Percentiles rank a stretch among this genome's conserved stretches.
phyloP scores from a whole-genome alignment of 176 grass and related monocot species.

The Juncus inflexus region DNA sequence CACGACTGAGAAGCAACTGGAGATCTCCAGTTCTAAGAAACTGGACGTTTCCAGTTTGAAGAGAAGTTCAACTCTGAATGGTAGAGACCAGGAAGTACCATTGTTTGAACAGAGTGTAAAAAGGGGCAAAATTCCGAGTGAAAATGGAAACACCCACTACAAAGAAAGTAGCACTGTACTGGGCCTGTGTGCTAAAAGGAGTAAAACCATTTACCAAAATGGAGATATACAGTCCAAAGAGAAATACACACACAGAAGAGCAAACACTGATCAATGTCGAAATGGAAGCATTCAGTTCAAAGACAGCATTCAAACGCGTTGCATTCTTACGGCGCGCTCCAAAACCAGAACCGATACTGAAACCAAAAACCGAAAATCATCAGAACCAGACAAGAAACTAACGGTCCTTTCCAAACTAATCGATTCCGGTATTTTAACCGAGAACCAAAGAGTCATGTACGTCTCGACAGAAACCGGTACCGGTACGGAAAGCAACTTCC shows the following conservation, averaged over 20 bases:
- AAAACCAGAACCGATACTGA: background rate
- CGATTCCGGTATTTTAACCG: slow-evolving; percentile 39
- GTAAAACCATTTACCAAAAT: slow-evolving; percentile 16
- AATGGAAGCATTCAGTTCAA: slow-evolving; percentile 15
- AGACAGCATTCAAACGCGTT: slow-evolving; percentile 1
- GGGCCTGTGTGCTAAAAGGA: background rate
- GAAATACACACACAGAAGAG: too few species aligned
- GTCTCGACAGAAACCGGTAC: slow-evolving; percentile 29
- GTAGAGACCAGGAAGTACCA: too few species aligned
- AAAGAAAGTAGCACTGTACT: background rate
- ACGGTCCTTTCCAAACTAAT: slow-evolving; percentile 71
- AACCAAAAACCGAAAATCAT: slow-evolving; percentile 1
- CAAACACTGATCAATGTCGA: background rate
- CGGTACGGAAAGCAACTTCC: slow-evolving; percentile 22
- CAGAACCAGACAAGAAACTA: slow-evolving; percentile 32
- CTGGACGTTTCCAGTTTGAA: too few species aligned
- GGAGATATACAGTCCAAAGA: slow-evolving; percentile 16
- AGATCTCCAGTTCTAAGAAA: background rate
- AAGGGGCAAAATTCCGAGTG: slow-evolving; percentile 5
- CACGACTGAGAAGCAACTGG: background rate
- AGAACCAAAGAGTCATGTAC: slow-evolving; percentile 48
- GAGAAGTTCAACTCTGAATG: too few species aligned
- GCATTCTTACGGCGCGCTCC: slow-evolving; percentile 25
- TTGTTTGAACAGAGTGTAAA: too few species aligned
- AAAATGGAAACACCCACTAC: background rate